These are phyloP conservation scores for Lepidium aucheri DNA, from an alignment of 345 rosid genomes.

Conservation along the genomic window DNA sequence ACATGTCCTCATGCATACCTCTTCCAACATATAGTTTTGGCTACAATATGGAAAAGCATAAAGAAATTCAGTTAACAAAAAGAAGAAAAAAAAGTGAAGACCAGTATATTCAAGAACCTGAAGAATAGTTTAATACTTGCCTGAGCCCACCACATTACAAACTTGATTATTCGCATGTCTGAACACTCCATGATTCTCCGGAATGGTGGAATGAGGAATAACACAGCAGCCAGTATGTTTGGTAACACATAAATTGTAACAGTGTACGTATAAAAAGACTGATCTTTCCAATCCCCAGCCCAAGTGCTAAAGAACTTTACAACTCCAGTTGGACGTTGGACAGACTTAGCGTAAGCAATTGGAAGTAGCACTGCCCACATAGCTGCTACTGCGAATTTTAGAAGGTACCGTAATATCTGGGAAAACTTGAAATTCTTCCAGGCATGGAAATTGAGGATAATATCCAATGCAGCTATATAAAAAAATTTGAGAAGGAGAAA, in stretches of 20 bases:
- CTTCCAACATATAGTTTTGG: conserved; percentile 94
- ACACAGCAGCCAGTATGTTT: conserved; percentile 54
- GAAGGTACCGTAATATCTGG: conserved; percentile 68
- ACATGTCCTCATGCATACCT: conserved; percentile 89
- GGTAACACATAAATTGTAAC: conserved; percentile 72
- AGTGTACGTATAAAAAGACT: conserved; percentile 59
- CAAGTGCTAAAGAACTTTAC: conserved; percentile 57
- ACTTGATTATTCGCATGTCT: conserved; percentile 53
- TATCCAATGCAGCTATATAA: conserved; percentile 65
- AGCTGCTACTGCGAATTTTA: conserved; percentile 73
- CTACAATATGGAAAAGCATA: conserved; percentile 35
- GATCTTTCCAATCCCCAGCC: conserved; percentile 59
- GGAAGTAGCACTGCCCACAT: conserved; percentile 83
- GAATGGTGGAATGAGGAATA: conserved; percentile 70
- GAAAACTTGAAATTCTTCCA: conserved; percentile 76
- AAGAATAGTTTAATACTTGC: conserved; percentile 34
- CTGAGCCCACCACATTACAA: conserved; percentile 99
- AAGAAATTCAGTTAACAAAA: not conserved
- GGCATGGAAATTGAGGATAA: conserved; percentile 72
- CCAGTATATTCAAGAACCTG: not conserved
- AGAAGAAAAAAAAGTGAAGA: not conserved
- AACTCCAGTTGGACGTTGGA: conserved; percentile 68
- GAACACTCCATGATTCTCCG: conserved; percentile 80
- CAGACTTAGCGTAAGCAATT: conserved; percentile 64
- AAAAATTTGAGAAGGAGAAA: not conserved